Percentiles rank a stretch among this genome's conserved stretches.
phyloP scores from a whole-genome alignment of 805 yeast species.

The Metschnikowia arizonensis region DNA sequence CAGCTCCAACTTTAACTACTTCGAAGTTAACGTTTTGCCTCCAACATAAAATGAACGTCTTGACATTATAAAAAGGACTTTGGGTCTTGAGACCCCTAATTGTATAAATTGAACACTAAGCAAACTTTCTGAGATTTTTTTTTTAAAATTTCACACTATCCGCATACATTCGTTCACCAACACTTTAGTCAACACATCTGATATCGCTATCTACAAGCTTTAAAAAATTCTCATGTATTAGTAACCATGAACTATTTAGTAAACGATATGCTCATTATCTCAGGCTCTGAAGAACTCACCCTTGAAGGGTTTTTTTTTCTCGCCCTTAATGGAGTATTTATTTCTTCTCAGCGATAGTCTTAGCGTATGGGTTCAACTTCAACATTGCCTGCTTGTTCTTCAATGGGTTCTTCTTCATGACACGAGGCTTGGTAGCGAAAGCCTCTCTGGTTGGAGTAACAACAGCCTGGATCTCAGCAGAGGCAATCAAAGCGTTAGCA shows the following conservation, averaged over 20 bases:
- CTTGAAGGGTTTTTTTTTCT: slow-evolving; percentile 13
- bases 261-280: slow-evolving; percentile 37
- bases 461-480: slow-evolving; percentile 97
- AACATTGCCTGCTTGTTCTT: slow-evolving; percentile 98
- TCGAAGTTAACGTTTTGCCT: slow-evolving; percentile 43
- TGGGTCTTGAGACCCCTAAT: not conserved
- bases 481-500: slow-evolving; percentile 95
- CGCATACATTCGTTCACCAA: no score
- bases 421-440: slow-evolving; percentile 96
- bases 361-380: slow-evolving; percentile 99
- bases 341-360: slow-evolving; percentile 90
- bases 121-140: no score
- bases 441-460: slow-evolving; percentile 95
- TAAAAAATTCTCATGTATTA: slow-evolving; percentile 5
- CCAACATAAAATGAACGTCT: not conserved
- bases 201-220: not conserved
- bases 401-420: slow-evolving; percentile 81
- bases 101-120: not conserved
- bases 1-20: slow-evolving; percentile 35
- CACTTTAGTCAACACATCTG: no score
- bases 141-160: no score
- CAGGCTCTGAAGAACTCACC: slow-evolving; percentile 26
- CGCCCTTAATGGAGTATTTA: slow-evolving; percentile 77
- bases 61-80: not conserved
- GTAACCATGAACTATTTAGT: slow-evolving; percentile 6